Base-by-base conservation (phyloP, 1,284 basidiomycete genomes). In the Crepidotus sp. region DNA sequence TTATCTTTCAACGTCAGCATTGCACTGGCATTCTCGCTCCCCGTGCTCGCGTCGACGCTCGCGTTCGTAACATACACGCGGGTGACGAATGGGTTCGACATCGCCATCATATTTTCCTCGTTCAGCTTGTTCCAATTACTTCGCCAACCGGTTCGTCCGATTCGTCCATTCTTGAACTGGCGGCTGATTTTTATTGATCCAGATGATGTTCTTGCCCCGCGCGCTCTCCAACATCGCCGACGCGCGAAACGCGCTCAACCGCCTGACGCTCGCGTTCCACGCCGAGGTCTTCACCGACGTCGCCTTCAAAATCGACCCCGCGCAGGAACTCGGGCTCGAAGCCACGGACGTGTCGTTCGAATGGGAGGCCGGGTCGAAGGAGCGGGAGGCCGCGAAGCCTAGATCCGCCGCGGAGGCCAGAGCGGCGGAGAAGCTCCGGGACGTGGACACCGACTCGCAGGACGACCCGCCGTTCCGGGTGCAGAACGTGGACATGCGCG, bases 61-160 rank as follows among this genome's bases (percentile, higher is more conserved):
- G 72, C 83, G 3, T 86, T 91, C 60, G 71, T 87, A 34, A 78
- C 79, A 0, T 88, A 87, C 60, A 77, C 77, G 1, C 62, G 69
- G 10, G 73, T 71, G 0, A 68, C 71, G 10, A 57, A 73, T 37
- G 59, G 64, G 2, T 77, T 86, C 54, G 73, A 83, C 57, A 68
- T 74, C 26, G 75, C 79, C 1, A 61, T 79, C 47, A 79, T 86
- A 54, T 87, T 86, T 61, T 71, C 82, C 0, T 80, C 81, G 10
- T 66, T 88, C 37, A 74, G 77, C 22, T 68, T 83, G 45, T 86
- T 87, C 68, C 64, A 78, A 64, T 64, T 79, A 25, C 69, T 77
- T 30, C n/a, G n/a, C n/a, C n/a, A n/a, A n/a, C n/a, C n/a, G n/a
- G n/a, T n/a, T n/a, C n/a, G n/a, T n/a, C n/a, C n/a, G n/a, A n/a